phyloP scores from a whole-genome alignment of 164 flowering plant species.

The Protea cynaroides region DNA sequence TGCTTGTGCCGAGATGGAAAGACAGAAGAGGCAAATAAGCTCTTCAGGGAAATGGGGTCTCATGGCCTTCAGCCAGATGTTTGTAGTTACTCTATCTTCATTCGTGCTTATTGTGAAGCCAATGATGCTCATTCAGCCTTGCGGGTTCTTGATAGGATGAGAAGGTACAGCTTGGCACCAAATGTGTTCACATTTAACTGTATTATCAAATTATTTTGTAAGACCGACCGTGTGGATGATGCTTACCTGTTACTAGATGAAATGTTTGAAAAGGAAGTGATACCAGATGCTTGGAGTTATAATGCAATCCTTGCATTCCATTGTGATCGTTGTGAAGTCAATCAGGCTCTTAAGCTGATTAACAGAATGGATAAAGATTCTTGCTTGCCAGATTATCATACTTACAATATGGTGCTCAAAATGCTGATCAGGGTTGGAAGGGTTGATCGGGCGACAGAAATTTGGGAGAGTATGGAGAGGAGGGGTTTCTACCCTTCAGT shows the following conservation, averaged over 20 bases:
- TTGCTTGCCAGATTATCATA: conserved; percentile 64
- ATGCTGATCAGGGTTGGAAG: conserved; percentile 71
- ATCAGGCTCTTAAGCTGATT: conserved; percentile 51
- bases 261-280: conserved; percentile 54
- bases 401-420: conserved; percentile 82
- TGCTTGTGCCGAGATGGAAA: conserved; percentile 63
- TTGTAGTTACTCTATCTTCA: conserved; percentile 56
- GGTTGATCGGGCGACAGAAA: conserved; percentile 50
- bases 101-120: conserved; percentile 56
- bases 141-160: conserved; percentile 73
- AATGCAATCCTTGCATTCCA: conserved; percentile 71
- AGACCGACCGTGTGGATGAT: conserved; percentile 54
- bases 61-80: conserved; percentile 63
- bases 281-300: conserved; percentile 74
- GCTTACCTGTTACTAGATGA: conserved; percentile 68
- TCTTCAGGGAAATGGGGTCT: conserved; percentile 48
- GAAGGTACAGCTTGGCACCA: conserved; percentile 50
- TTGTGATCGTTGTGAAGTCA: conserved; percentile 72
- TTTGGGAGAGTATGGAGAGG: conserved; percentile 70
- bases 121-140: conserved; percentile 63
- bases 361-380: conserved; percentile 51
- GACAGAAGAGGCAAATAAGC: conserved; percentile 52
- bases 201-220: conserved; percentile 58
- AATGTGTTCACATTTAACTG: conserved; percentile 68
- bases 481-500: conserved; percentile 72